Evolutionary conservation across 495 filamentous ascomycete species (phyloP), one percentile per base, ranked within the genome.

Genomic region (Penicillium salamii): DNA sequence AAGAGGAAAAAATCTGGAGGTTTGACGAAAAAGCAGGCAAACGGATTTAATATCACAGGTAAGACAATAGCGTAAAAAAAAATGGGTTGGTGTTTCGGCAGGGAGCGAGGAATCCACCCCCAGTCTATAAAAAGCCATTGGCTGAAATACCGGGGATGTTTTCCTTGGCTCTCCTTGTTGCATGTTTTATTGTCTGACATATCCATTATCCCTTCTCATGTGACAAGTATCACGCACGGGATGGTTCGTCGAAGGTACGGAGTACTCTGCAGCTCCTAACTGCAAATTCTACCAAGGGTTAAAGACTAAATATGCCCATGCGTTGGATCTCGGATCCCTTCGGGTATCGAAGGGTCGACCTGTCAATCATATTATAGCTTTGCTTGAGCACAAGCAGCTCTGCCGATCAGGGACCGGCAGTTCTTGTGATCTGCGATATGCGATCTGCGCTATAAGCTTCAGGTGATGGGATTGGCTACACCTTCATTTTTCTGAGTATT

Each of bases 401-500:
- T 14, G 17, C 36, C 24, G 20, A 33, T 46, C 43, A 36, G 21
- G 15, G 19, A 20, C 9, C 18, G 39, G 24, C n/a, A 23, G 21
- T n/a, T 24, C 37, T 8, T 42, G 14, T 24, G 9, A 14, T 28
- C 38, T 3, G 11, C 38, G n/a, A n/a, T n/a, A n/a, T n/a, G n/a
- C n/a, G n/a, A n/a, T n/a, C n/a, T n/a, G n/a, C n/a, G n/a, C n/a
- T n/a, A n/a, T n/a, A n/a, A n/a, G n/a, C 24, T 15, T 21, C 37
- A 39, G 37, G 15, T 20, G 29, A 42, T 12, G 42, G 8, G 38
- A 17, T 32, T 50, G 42, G 9, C 8, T 23, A 32, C 40, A 42
- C 53, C 41, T 24, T 58, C 54, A 8, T n/a, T 61, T 42, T 5
- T 31, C 21, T 11, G 26, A 48, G 2, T 38, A 28, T 35, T 31